Base-by-base conservation (phyloP, 1,284 basidiomycete genomes). In the Papiliotrema laurentii region DNA sequence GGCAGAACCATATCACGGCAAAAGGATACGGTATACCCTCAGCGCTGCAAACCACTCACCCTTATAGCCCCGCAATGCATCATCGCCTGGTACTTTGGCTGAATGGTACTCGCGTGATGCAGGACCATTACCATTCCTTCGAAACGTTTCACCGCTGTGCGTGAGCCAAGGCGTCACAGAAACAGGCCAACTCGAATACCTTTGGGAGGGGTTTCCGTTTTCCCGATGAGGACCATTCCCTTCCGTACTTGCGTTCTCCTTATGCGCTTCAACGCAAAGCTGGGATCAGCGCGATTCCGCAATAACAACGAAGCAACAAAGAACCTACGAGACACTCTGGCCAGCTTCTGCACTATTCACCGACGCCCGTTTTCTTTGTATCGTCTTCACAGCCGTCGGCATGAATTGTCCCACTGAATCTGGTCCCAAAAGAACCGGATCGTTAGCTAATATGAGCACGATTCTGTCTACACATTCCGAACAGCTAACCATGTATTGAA, bases 321-420 rank as follows among this genome's bases (percentile, higher is more conserved):
- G 19, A 13, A 60, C 66, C 63, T 25, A 74, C 22, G 89, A 89
- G 9, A 97, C 92, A 49, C 87, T 90, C 74, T 99, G 94, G 1
- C 94, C 94, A 0, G 94, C 96, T 59, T 92, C 89, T 0, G 89
- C 94, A 10, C 80, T 80, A 24, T 80, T 80, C 7, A 98, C 91
- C 45, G 85, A 80, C 25, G 89, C 90, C 34, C 89, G 78, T 73
- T 97, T 98, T 44, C 93, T 81, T 74, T 98, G 93, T 73, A 99
- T 99, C 52, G 84, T 87, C 76, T 89, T 90, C 56, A 98, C 79
- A 3, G 83, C 77, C 0, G 89, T 90, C 19, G 81, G 80, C 54
- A 85, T 80, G 71, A 87, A 98, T 60, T 89, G 86, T 2, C 94
- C 94, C 48, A 94, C 87, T 0, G 87, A 83, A 71, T 98, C 96